These are phyloP conservation scores for Sphaerulina vaccinii DNA, from an alignment of 2,329 filamentous ascomycete species.

Conservation along the genomic window DNA sequence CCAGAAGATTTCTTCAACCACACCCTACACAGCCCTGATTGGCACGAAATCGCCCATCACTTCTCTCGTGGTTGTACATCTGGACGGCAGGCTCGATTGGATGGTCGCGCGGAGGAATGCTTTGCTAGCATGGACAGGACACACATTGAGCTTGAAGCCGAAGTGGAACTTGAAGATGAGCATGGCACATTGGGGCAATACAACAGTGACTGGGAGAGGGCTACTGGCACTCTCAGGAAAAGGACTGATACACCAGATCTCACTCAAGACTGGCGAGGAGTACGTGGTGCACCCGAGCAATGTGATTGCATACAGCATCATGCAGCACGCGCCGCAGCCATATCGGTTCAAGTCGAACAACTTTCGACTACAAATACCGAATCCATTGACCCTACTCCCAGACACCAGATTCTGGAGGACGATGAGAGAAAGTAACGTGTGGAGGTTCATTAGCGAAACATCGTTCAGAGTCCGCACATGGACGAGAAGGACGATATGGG, in stretches of 20 bases:
- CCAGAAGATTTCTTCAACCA: conserved; percentile 82
- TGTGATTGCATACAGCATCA: conserved; percentile 84
- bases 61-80: conserved; percentile 80
- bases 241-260: conserved; percentile 86
- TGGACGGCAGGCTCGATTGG: conserved; percentile 95
- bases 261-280: conserved; percentile 77
- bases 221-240: conserved; percentile 80
- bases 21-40: conserved; percentile 82
- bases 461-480: conserved; percentile 72
- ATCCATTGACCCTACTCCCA: conserved; percentile 62
- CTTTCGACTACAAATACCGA: conserved; percentile 75
- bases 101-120: conserved; percentile 84
- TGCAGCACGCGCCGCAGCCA: conserved; percentile 69
- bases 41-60: conserved; percentile 83
- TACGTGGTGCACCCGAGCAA: conserved; percentile 88
- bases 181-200: conserved; percentile 87
- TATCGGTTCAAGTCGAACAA: conserved; percentile 81
- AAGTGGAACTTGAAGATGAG: conserved; percentile 72
- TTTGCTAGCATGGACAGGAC: conserved; percentile 93
- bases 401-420: conserved; percentile 70
- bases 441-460: conserved; percentile 65
- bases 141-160: conserved; percentile 74
- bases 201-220: conserved; percentile 82
- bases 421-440: conserved; percentile 69
- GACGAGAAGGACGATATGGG: conserved; percentile 82